Base-by-base conservation (phyloP, 768 basidiomycete genomes). In the Psilocybe sp. region DNA sequence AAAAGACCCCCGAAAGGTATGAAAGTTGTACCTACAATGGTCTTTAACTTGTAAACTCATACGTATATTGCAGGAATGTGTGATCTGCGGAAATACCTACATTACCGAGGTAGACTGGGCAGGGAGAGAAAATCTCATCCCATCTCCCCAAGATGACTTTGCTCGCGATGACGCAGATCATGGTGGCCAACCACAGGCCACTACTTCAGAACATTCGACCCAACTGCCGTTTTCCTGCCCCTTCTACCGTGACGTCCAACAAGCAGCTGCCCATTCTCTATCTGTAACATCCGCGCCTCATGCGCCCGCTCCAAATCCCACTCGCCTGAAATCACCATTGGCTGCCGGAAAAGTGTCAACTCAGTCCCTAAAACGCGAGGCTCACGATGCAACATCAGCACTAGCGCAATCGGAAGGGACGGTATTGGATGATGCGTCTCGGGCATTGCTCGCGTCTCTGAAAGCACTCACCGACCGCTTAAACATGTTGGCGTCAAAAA, bases 1-100 rank as follows among this genome's bases (percentile, higher is more conserved):
- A 52, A 81, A 80, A 57, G 79, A 87, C 67, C 81, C 81, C 15
- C 73, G 78, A 52, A 90, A 85, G 77, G 89, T 85, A 40, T 40
- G 73, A 28, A 28, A 7, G 32, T 40, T 16, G 23, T 2, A 19
- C n/a, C 23, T 14, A 4, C n/a, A 47, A 38, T 42, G 12, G n/a
- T 38, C 9, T 36, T 34, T 42, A 46, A 51, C 19, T 35, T 23
- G 33, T 52, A 35, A 15, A 28, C 40, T 38, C 15, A 49, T 48
- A 31, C 54, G 40, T 37, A 51, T 37, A 35, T 19, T n/a, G 45
- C 52, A 90, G 89, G 87, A 89, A 73, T 92, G 89, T 57, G 89
- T 92, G 20, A 74, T 88, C 50, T 92, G 89, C 63, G 76, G 76
- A 35, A 73, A 69, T 31, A 67, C 80, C 15, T 91, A 87, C 66